A percentile compares a stretch with the other conserved stretches of the same genome.
Conservation (phyloP, 768 basidiomycete species). For the Termitomyces eurrhizus region DNA sequence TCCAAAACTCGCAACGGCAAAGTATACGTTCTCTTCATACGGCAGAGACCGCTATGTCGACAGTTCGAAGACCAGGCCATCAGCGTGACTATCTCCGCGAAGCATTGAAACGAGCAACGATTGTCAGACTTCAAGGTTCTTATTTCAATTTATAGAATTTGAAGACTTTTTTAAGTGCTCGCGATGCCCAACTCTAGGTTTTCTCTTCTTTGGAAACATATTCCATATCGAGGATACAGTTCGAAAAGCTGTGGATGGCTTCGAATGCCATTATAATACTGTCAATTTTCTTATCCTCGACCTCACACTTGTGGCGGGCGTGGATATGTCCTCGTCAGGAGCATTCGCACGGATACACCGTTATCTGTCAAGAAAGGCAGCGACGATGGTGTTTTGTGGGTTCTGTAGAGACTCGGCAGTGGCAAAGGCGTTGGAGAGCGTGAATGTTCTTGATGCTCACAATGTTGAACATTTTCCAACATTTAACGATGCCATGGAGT, state of each 20-base stretch:
- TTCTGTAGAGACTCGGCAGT: constrained; percentile 60
- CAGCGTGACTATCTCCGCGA: constrained; percentile 89
- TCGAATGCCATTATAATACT: constrained; percentile 67
- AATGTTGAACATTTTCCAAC: constrained; percentile 80
- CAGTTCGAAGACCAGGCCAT: constrained; percentile 83
- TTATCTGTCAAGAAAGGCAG: constrained; percentile 66
- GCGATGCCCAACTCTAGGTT: constrained; percentile 38
- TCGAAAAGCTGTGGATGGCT: constrained; percentile 64
- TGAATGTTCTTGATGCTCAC: constrained; percentile 71
- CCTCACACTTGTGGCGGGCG: constrained; percentile 77
- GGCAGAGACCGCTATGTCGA: constrained; percentile 82
- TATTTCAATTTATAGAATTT: neutral
- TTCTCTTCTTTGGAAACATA: constrained; percentile 93
- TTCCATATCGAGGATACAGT: constrained; percentile 85
- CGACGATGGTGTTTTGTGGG: constrained; percentile 89
- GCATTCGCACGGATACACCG: constrained; percentile 91
- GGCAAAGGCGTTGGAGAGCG: constrained; percentile 70
- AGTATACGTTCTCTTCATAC: constrained; percentile 84
- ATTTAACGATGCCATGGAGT: constrained; percentile 91
- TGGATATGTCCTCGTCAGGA: constrained; percentile 94
- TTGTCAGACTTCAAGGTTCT: constrained; percentile 80
- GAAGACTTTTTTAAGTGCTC: neutral
- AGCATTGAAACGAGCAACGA: constrained; percentile 86
- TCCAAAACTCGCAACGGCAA: constrained; percentile 82
- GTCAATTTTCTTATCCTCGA: constrained; percentile 91